These are phyloP conservation scores for Chalciporus chontae DNA, from an alignment of 768 basidiomycete species.

Conservation along the genomic window DNA sequence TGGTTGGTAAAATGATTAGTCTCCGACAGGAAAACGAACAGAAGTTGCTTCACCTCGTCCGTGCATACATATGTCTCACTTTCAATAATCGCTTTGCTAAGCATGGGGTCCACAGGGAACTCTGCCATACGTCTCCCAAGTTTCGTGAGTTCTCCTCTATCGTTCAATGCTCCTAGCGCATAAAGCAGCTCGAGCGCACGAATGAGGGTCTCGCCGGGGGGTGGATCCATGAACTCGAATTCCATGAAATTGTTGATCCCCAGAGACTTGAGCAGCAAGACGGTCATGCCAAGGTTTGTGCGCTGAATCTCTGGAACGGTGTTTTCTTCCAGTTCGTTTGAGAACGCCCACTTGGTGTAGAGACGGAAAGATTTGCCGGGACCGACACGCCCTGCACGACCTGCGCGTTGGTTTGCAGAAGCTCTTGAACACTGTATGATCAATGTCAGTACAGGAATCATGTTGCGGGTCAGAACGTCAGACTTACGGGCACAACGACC, in stretches of 20 bases:
- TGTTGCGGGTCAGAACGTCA: background rate
- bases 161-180: constrained; percentile 93
- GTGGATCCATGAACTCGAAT: constrained; percentile 98
- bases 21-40: background rate
- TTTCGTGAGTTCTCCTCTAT: constrained; percentile 95
- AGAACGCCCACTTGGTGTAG: constrained; percentile 97
- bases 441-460: background rate
- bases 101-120: constrained; percentile 97
- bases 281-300: constrained; percentile 96
- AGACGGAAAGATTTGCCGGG: constrained; percentile 98
- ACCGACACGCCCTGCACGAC: constrained; percentile 95
- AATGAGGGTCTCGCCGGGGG: constrained; percentile 96
- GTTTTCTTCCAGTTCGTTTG: constrained; percentile 94
- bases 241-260: constrained; percentile 98
- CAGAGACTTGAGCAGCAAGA: constrained; percentile 90
- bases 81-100: constrained; percentile 93
- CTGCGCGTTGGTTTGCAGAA: constrained; percentile 95
- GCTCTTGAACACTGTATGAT: constrained; percentile 82
- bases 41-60: constrained; percentile 70
- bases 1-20: constrained; percentile 28
- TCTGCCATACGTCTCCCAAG: constrained; percentile 97
- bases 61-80: constrained; percentile 94
- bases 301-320: constrained; percentile 98
- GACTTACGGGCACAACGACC: constrained; percentile 86
- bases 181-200: constrained; percentile 91